phyloP scores from a whole-genome alignment of 2,329 filamentous ascomycete species.

The Ambrosiella beaveri region DNA sequence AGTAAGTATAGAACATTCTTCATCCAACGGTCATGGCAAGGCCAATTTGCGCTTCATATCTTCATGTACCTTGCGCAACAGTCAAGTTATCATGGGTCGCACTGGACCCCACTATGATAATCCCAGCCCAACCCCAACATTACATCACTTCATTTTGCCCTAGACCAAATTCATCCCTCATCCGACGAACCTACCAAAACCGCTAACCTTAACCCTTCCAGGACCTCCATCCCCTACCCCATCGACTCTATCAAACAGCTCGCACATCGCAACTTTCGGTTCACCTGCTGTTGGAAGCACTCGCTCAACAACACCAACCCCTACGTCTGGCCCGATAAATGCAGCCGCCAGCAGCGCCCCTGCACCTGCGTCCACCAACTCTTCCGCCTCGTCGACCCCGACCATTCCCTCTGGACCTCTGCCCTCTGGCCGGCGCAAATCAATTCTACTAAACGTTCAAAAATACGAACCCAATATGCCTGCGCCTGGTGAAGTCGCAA shows the following conservation, averaged over 20 bases:
- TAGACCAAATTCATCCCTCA: neutral
- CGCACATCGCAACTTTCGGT: neutral
- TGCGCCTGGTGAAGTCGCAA: slow-evolving; percentile 50
- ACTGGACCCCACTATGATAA: neutral
- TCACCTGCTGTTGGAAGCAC: neutral
- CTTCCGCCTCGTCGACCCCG: neutral
- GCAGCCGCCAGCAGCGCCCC: slow-evolving; percentile 2
- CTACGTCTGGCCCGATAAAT: neutral
- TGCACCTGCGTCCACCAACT: neutral
- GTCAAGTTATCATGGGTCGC: neutral
- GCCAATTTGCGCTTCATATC: neutral
- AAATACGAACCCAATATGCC: slow-evolving; percentile 54
- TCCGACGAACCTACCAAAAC: neutral
- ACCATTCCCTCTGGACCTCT: slow-evolving; percentile 3
- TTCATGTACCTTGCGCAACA: neutral
- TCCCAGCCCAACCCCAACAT: neutral
- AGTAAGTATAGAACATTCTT: neutral
- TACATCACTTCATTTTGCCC: neutral
- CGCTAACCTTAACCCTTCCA: slow-evolving; percentile 8
- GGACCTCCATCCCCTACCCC: neutral
- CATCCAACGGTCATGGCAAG: neutral
- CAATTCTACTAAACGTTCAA: slow-evolving; percentile 54
- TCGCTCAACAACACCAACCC: neutral
- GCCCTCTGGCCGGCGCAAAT: slow-evolving; percentile 38
- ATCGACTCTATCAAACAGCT: neutral